Evolutionary conservation across 768 basidiomycete species (phyloP).

Genomic region (Gymnopilus dilepis): DNA sequence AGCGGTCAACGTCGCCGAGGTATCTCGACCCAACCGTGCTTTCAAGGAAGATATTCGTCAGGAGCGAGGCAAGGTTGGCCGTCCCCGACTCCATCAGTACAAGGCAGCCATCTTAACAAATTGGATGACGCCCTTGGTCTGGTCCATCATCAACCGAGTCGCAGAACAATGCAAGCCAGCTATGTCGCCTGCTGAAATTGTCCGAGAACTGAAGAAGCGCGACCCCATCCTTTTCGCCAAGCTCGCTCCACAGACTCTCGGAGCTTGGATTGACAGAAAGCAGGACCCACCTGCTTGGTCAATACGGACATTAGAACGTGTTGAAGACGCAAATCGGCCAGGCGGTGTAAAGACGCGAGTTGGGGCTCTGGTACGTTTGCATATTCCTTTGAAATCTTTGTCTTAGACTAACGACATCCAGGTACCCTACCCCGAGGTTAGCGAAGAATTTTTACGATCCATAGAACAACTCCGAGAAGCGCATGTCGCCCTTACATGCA

Average conservation of each 20-base stretch:
- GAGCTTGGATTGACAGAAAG: not conserved
- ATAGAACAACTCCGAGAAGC: not conserved
- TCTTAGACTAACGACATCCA: too few relatives aligned
- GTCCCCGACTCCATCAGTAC: too few relatives aligned
- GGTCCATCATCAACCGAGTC: not conserved
- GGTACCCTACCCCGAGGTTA: too few relatives aligned
- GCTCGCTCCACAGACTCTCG: not conserved
- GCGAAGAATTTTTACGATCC: too few relatives aligned
- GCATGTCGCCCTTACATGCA: not conserved
- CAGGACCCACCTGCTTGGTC: not conserved
- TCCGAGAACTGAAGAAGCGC: not conserved
- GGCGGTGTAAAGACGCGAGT: not conserved
- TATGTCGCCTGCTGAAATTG: not conserved
- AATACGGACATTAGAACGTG: not conserved
- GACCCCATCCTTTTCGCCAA: not conserved
- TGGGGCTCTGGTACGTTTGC: not conserved
- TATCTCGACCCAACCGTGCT: too few relatives aligned
- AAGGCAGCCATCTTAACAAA: not conserved
- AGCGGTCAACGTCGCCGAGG: too few relatives aligned
- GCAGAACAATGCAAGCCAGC: not conserved
- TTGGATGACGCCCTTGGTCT: constrained; percentile 6
- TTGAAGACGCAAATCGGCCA: not conserved
- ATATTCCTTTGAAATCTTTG: not conserved
- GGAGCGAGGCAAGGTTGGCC: too few relatives aligned
- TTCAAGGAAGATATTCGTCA: too few relatives aligned